Conservation (phyloP, 192 early-diverging fungal genomes). For the Funneliformis mosseae region DNA sequence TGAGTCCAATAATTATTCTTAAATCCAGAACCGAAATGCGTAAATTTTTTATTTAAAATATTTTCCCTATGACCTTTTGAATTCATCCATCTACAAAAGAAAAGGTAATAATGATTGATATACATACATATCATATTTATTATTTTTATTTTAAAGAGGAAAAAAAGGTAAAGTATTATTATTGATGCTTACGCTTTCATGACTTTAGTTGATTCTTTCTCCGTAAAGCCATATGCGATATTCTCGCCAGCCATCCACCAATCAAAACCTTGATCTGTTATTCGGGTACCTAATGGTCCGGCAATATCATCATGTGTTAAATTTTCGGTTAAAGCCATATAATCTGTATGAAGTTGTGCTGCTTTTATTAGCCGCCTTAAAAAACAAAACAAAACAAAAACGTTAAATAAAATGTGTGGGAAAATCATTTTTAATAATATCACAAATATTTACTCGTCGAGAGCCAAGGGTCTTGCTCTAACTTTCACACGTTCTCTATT, state of each 20-base stretch:
- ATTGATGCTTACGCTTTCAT: slow-evolving; percentile 24
- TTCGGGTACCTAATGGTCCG: neutral
- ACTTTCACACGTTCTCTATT: slow-evolving; percentile 9
- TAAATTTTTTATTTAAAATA: slow-evolving; percentile 46
- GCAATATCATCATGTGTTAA: slow-evolving; percentile 18
- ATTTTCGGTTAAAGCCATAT: slow-evolving; percentile 19
- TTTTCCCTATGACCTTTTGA: slow-evolving; percentile 50
- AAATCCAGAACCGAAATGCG: slow-evolving; percentile 49
- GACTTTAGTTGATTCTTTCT: neutral
- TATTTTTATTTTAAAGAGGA: neutral
- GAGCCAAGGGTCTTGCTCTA: neutral
- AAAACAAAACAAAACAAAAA: neutral
- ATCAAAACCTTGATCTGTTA: slow-evolving; percentile 8
- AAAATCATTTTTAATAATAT: too few species aligned
- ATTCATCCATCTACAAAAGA: slow-evolving; percentile 46
- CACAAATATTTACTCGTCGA: slow-evolving; percentile 2
- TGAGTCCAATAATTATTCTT: slow-evolving; percentile 23
- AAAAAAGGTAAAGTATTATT: neutral
- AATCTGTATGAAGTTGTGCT: slow-evolving; percentile 24
- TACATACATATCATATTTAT: neutral
- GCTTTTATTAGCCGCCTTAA: slow-evolving; percentile 13
- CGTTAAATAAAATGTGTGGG: neutral
- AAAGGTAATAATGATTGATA: neutral
- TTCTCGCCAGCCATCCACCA: slow-evolving; percentile 20
- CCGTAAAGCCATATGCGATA: slow-evolving; percentile 12